Conservation (phyloP, 116 monocot genomes). For the Iris pallida region DNA sequence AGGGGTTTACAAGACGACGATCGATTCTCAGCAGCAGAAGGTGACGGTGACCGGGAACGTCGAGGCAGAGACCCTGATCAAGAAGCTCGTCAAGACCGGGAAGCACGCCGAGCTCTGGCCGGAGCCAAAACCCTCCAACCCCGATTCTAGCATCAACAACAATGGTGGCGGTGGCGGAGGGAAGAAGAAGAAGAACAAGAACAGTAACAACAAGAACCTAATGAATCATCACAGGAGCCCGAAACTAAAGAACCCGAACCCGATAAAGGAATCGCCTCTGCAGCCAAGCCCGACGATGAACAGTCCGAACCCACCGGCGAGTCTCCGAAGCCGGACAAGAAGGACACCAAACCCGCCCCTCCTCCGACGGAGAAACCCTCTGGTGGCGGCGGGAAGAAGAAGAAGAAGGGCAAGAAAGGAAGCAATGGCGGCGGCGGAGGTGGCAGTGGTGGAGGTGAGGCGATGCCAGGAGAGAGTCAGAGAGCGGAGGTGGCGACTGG, state of each 20-base stretch:
- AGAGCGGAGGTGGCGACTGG: neutral
- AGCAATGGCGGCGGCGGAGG: neutral
- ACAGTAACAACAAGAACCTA: constrained; percentile 4
- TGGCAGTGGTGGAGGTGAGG: neutral
- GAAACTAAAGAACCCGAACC: constrained; percentile 20
- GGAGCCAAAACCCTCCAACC: constrained; percentile 18
- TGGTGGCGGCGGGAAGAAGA: neutral
- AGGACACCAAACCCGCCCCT: neutral
- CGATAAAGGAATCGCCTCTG: neutral
- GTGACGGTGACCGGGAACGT: constrained; percentile 8
- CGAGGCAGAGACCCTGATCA: neutral
- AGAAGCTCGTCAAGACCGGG: constrained; percentile 2
- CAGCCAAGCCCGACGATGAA: neutral
- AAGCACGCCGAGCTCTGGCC: constrained; percentile 42
- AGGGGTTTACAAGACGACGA: constrained; percentile 4
- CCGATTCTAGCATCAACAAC: neutral
- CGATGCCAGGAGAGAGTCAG: neutral
- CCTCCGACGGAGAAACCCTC: neutral
- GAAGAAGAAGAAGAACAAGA: constrained; percentile 13
- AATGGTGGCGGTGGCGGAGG: neutral
- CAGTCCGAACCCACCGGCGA: neutral
- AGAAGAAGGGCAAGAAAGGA: constrained; percentile 14
- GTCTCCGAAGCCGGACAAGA: neutral
- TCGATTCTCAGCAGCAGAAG: constrained; percentile 8
- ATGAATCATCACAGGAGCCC: neutral